Evolutionary conservation across 371 early-diverging fungal species (phyloP).

Genomic region (Rhizomucor pusillus): DNA sequence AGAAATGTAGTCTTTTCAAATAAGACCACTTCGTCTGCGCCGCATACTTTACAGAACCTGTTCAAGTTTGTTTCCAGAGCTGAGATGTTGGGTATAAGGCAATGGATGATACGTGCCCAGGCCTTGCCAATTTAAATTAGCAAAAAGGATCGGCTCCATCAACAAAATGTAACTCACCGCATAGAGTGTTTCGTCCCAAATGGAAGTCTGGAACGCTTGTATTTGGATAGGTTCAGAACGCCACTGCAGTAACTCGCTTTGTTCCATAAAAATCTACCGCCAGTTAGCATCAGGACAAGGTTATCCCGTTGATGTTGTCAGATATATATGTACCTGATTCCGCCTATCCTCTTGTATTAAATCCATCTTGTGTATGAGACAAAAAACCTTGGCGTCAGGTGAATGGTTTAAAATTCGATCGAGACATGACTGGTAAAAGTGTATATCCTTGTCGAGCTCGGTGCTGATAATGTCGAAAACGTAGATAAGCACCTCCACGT

Average conservation of each 20-base stretch:
- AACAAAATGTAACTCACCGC: constrained; percentile 45
- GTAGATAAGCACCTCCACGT: constrained; percentile 91
- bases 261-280: constrained; percentile 64
- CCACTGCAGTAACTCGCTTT: constrained; percentile 66
- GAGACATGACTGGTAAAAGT: constrained; percentile 78
- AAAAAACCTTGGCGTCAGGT: constrained; percentile 83
- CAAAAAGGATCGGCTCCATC: not conserved
- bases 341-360: constrained; percentile 70
- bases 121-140: constrained; percentile 52
- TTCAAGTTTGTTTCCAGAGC: constrained; percentile 75
- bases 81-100: constrained; percentile 89
- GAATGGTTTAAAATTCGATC: constrained; percentile 72
- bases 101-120: constrained; percentile 95
- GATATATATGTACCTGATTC: constrained; percentile 36
- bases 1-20: constrained; percentile 96
- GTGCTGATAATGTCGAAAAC: constrained; percentile 90
- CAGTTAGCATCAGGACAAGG: not conserved
- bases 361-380: constrained; percentile 93
- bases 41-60: constrained; percentile 78
- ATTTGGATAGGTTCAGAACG: constrained; percentile 75
- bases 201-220: constrained; percentile 84
- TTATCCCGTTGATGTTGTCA: not conserved
- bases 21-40: constrained; percentile 91
- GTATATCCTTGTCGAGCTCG: constrained; percentile 80
- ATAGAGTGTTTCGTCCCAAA: constrained; percentile 96